Evolutionary conservation across 192 early-diverging fungal genomes (phyloP), one percentile per base, ranked within the genome.

Genomic region (Backusella psychrophila): DNA sequence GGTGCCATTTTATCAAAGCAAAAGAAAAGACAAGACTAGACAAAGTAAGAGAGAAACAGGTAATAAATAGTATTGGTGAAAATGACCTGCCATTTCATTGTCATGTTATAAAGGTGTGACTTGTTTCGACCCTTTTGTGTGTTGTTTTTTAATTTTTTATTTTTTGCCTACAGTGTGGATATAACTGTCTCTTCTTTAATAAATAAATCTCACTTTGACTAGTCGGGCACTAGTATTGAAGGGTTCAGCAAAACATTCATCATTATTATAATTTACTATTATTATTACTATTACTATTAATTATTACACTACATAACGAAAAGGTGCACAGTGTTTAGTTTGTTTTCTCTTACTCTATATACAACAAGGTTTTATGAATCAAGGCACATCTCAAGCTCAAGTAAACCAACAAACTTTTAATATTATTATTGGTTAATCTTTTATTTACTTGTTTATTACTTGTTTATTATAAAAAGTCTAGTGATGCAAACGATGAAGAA

Each of bases 401-500:
- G 66, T 68, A 68, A 69, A 38, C 2, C 21, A 33, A 36, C 33
- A 35, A 35, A 23, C 6, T 34, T 34, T 8, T 66, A 33, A 33
- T 33, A 66, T 33, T 21, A 53, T 14, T 2, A 6, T 53, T 59
- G 8, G 8, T 35, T 34, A 39, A 69, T n/a, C 23, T 3, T 39
- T 69, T 36, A 35, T 67, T 19, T 38, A 11, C 11, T n/a, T 6
- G 15, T 36, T 67, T 34, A 34, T 69, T 21, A 69, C 6, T 36
- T 34, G 17, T 67, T 69, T 21, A 69, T 19, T 38, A 12, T 11
- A 41, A 11, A 67, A 39, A 70, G 35, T 19, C 66, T 44, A 36
- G 11, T 33, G 33, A 23, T 14, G 31, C 68, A 9, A 49, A 53
- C 14, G 69, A 26, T 46, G 78, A 79, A 34, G 78, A 79, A 19